A percentile compares a stretch with the other conserved stretches of the same genome.
phyloP scores from a whole-genome alignment of 2,329 filamentous ascomycete species.

The Arthrobotrys megalospora region DNA sequence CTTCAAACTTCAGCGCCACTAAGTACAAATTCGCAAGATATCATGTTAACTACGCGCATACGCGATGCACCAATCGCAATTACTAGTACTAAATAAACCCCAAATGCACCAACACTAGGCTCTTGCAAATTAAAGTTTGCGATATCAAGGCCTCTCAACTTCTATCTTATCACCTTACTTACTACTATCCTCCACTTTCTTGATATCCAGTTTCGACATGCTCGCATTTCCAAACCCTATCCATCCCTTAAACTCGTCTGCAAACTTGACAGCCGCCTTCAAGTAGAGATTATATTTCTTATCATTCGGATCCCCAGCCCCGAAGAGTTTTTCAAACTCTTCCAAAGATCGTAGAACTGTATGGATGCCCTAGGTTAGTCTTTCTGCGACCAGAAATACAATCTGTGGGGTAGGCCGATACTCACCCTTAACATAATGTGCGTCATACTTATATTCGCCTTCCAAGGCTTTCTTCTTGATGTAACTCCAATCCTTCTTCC shows the following conservation, averaged over 20 bases:
- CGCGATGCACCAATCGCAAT: neutral
- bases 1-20: neutral
- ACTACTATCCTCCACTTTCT: neutral
- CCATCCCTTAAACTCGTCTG: constrained; percentile 68
- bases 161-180: neutral
- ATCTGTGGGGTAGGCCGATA: neutral
- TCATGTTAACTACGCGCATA: neutral
- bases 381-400: neutral
- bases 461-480: constrained; percentile 80
- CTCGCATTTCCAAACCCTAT: constrained; percentile 58
- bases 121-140: neutral
- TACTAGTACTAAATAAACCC: neutral
- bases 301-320: constrained; percentile 28
- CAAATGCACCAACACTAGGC: neutral
- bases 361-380: neutral
- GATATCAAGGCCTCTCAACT: neutral
- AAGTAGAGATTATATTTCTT: constrained; percentile 69
- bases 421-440: constrained; percentile 87
- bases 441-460: constrained; percentile 78
- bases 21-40: neutral
- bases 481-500: constrained; percentile 81
- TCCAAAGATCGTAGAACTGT: constrained; percentile 63
- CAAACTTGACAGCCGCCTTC: constrained; percentile 71
- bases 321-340: constrained; percentile 63
- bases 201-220: constrained; percentile 28